Evolutionary conservation across 2,329 filamentous ascomycete species (phyloP).

Genomic region (Trichoderma sp.): DNA sequence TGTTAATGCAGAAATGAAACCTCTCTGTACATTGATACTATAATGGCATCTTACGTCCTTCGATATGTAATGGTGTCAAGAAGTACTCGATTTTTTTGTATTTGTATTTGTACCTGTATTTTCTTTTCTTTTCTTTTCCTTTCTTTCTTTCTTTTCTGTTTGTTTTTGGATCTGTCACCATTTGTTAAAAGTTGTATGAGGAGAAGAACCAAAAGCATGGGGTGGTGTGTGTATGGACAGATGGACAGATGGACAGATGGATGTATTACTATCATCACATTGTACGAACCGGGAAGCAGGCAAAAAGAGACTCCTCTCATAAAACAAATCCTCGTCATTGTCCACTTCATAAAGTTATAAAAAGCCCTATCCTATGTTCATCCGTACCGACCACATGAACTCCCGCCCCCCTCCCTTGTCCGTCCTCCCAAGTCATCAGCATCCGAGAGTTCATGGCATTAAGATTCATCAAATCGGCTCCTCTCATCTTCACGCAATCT

Average conservation of each 20-base stretch:
- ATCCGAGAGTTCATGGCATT: conserved; percentile 17
- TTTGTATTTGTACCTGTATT: background rate
- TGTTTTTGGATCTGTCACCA: background rate
- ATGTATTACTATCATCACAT: background rate
- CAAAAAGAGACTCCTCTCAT: background rate
- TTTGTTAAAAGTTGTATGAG: background rate
- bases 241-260: background rate
- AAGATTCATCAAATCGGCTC: background rate
- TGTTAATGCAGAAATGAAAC: conserved; percentile 20
- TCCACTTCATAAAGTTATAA: conserved; percentile 13
- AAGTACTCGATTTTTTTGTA: background rate
- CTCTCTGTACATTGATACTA: conserved; percentile 21
- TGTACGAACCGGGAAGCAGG: background rate
- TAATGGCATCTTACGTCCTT: conserved; percentile 20
- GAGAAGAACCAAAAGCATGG: background rate
- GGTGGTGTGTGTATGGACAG: too few species aligned
- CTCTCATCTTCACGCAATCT: background rate
- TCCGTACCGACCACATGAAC: conserved; percentile 9
- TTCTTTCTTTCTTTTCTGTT: background rate
- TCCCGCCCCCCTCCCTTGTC: background rate
- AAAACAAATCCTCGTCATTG: background rate
- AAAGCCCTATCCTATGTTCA: conserved; percentile 21
- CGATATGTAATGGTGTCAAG: conserved; percentile 16
- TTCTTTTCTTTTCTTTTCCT: background rate
- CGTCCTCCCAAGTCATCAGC: background rate